These are phyloP conservation scores for Zygosaccharomyces gambellarensis DNA, from an alignment of 805 yeast genomes.

Conservation along the genomic window DNA sequence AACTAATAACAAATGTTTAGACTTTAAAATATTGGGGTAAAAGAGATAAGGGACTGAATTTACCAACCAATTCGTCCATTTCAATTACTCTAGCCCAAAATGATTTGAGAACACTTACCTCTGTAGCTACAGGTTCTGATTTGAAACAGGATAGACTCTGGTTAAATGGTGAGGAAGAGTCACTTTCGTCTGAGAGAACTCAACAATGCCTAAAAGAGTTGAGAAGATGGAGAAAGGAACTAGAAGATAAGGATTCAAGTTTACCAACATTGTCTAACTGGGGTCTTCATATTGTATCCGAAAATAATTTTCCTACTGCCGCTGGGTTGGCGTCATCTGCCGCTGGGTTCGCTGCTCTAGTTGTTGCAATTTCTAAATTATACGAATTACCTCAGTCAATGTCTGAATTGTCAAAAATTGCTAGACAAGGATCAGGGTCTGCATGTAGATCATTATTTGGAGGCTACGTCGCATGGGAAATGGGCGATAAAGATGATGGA, in stretches of 20 bases:
- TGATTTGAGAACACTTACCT: slow-evolving; percentile 86
- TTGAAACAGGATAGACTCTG: slow-evolving; percentile 66
- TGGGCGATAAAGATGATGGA: slow-evolving; percentile 78
- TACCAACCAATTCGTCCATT: slow-evolving; percentile 95
- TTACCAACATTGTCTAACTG: slow-evolving; percentile 60
- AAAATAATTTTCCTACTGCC: slow-evolving; percentile 98
- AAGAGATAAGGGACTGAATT: slow-evolving; percentile 78
- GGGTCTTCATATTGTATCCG: slow-evolving; percentile 77
- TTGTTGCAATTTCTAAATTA: slow-evolving; percentile 78
- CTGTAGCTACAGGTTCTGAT: slow-evolving; percentile 63
- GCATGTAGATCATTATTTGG: slow-evolving; percentile 97
- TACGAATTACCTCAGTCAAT: slow-evolving; percentile 79
- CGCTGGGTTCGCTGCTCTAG: slow-evolving; percentile 97
- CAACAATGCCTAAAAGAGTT: slow-evolving; percentile 73
- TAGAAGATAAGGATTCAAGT: slow-evolving; percentile 50
- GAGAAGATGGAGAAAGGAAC: slow-evolving; percentile 55
- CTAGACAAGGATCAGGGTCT: slow-evolving; percentile 97
- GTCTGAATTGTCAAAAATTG: slow-evolving; percentile 85
- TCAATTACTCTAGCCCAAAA: slow-evolving; percentile 90
- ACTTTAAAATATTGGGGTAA: slow-evolving; percentile 99
- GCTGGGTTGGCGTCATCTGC: slow-evolving; percentile 98
- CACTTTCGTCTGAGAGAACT: slow-evolving; percentile 57
- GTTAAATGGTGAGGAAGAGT: slow-evolving; percentile 81
- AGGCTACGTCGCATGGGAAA: slow-evolving; percentile 99
- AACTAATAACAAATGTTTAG: slow-evolving; percentile 31